Conservation (phyloP, 2,329 filamentous ascomycete species). For the Colletotrichum somersetense region DNA sequence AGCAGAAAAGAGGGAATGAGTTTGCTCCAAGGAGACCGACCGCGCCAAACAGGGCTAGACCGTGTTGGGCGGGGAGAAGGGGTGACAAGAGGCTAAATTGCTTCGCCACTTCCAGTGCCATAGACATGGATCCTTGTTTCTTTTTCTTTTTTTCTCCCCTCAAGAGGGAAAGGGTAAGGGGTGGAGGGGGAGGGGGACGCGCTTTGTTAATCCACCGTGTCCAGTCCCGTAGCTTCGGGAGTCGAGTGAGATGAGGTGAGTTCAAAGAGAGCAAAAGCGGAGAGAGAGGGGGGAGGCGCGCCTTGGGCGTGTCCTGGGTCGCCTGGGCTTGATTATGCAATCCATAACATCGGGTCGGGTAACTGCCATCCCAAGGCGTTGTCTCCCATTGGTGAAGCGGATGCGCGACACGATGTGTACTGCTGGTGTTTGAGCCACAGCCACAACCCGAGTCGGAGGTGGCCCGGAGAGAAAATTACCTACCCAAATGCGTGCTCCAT, state of each 20-base stretch:
- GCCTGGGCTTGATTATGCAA: conserved; percentile 28
- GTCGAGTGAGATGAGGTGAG: conserved; percentile 38
- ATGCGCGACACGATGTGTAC: conserved; percentile 25
- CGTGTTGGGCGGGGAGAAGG: not conserved
- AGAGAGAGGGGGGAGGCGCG: not conserved
- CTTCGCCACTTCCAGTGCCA: conserved; percentile 39
- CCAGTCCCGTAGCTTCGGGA: conserved; percentile 41
- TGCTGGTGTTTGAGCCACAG: conserved; percentile 31
- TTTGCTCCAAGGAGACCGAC: not conserved
- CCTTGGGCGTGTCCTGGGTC: not conserved
- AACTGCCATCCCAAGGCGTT: conserved; percentile 37
- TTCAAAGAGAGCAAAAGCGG: conserved; percentile 6
- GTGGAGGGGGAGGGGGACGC: not conserved
- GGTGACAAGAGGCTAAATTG: conserved; percentile 21
- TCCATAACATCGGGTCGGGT: conserved; percentile 38
- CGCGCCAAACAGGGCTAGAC: not conserved
- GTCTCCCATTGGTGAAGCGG: conserved; percentile 16
- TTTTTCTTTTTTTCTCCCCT: too few relatives aligned
- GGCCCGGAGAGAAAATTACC: not conserved
- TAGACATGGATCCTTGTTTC: conserved; percentile 28
- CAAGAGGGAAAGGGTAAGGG: conserved; percentile 11
- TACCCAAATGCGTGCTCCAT: not conserved
- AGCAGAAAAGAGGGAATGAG: not conserved
- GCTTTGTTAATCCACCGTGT: conserved; percentile 36
- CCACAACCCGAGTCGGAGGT: not conserved